These are phyloP conservation scores for Cerioporus squamosus DNA, from an alignment of 1,284 basidiomycete genomes.

Conservation along the genomic window DNA sequence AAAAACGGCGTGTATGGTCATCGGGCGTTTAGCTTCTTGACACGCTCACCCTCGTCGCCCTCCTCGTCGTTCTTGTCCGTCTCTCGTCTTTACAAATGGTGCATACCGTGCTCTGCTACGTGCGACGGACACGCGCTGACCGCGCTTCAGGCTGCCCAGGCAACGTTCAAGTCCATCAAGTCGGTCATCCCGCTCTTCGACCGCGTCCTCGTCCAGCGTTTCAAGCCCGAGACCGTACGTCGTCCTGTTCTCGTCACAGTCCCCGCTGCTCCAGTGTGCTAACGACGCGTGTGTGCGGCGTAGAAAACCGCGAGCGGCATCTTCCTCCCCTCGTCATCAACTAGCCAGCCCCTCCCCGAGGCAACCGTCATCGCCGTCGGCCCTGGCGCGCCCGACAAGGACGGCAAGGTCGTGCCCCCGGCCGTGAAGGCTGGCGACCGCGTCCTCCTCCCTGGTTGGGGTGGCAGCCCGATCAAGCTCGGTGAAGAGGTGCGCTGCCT, in stretches of 20 bases:
- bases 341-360: slow-evolving; percentile 87
- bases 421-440: slow-evolving; percentile 89
- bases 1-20: slow-evolving; percentile 6
- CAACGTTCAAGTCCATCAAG: slow-evolving; percentile 95
- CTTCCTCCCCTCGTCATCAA: slow-evolving; percentile 91
- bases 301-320: slow-evolving; percentile 96
- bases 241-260: neutral
- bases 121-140: neutral
- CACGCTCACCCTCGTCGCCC: slow-evolving; percentile 3
- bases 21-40: slow-evolving; percentile 5
- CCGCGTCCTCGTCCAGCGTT: slow-evolving; percentile 96
- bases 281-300: neutral
- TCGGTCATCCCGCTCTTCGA: slow-evolving; percentile 91
- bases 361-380: slow-evolving; percentile 97
- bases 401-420: slow-evolving; percentile 81
- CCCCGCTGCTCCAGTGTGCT: neutral
- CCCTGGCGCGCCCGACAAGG: slow-evolving; percentile 89
- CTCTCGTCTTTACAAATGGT: slow-evolving; percentile 20
- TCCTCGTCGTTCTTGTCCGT: neutral
- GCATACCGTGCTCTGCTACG: neutral
- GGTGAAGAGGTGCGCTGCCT: slow-evolving; percentile 89
- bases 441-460: slow-evolving; percentile 95
- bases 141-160: slow-evolving; percentile 67
- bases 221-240: slow-evolving; percentile 90
- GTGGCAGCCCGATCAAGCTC: slow-evolving; percentile 94